Conservation (phyloP, 2,329 filamentous ascomycete species). For the Elsinoe australis region DNA sequence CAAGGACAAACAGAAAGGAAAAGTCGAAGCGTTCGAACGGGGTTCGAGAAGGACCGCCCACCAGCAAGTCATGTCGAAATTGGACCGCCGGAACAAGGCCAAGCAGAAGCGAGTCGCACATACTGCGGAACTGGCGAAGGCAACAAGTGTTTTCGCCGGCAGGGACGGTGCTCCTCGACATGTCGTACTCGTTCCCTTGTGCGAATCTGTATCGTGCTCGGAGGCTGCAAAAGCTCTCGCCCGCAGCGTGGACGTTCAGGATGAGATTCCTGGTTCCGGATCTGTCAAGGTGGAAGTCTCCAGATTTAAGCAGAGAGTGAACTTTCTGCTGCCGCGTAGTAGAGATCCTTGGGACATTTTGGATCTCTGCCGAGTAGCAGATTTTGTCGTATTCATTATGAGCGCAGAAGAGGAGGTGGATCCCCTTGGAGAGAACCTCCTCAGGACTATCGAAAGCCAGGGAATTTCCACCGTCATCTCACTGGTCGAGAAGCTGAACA, state of each 20-base stretch:
- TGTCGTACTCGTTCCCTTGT: conserved; percentile 80
- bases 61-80: conserved; percentile 95
- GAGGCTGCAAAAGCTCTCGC: conserved; percentile 65
- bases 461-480: conserved; percentile 90
- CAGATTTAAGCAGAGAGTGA: conserved; percentile 88
- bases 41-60: conserved; percentile 78
- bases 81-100: conserved; percentile 89
- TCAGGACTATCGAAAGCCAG: conserved; percentile 84
- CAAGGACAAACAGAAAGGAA: conserved; percentile 80
- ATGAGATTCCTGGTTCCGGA: conserved; percentile 52
- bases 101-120: conserved; percentile 83
- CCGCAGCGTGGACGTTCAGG: conserved; percentile 68
- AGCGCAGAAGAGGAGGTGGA: conserved; percentile 80
- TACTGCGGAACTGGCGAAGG: conserved; percentile 71
- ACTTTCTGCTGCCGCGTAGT: conserved; percentile 69
- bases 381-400: conserved; percentile 82
- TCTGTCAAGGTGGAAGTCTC: conserved; percentile 61
- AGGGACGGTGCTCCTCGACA: conserved; percentile 79
- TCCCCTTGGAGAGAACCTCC: conserved; percentile 70
- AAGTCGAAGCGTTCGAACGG: conserved; percentile 63
- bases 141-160: conserved; percentile 75
- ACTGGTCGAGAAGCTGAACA: conserved; percentile 63
- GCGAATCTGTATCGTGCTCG: conserved; percentile 59
- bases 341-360: conserved; percentile 68
- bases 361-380: conserved; percentile 79